Conservation (phyloP, 495 filamentous ascomycete genomes). For the Elaphomyces granulatus region DNA sequence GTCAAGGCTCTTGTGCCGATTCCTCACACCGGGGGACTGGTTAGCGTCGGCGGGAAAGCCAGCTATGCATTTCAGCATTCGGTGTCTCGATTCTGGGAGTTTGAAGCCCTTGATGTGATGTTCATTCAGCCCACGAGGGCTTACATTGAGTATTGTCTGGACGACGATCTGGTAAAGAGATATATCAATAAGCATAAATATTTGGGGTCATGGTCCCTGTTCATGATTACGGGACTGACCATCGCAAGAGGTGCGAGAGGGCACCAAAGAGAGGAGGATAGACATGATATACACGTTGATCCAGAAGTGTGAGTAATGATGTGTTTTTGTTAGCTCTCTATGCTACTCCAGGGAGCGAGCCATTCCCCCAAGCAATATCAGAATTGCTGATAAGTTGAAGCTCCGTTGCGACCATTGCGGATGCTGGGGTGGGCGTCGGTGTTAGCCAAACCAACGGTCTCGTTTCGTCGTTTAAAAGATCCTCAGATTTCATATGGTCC, state of each 20-base stretch:
- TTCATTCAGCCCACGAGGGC: not conserved
- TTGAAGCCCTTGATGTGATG: not conserved
- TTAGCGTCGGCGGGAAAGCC: not conserved
- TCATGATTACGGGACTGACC: constrained; percentile 1
- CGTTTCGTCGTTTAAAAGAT: not conserved
- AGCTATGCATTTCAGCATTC: constrained; percentile 1
- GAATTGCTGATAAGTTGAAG: constrained; percentile 1
- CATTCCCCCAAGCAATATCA: not conserved
- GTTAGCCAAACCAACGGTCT: not conserved
- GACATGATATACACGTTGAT: not conserved
- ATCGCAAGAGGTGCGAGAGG: constrained; percentile 1
- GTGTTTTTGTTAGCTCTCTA: too few relatives aligned
- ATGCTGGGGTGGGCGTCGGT: not conserved
- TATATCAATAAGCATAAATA: not conserved
- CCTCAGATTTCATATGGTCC: constrained; percentile 2
- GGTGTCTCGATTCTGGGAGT: not conserved
- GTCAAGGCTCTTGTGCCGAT: not conserved
- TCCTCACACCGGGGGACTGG: not conserved
- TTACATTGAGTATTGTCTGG: constrained; percentile 1
- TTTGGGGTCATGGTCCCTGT: constrained; percentile 1
- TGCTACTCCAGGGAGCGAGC: not conserved
- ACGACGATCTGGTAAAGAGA: not conserved
- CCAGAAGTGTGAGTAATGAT: not conserved
- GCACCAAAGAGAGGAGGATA: not conserved
- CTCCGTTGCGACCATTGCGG: not conserved